These are phyloP conservation scores for Neopestalotiopsis sp. DNA, from an alignment of 2,329 filamentous ascomycete genomes.

Conservation along the genomic window DNA sequence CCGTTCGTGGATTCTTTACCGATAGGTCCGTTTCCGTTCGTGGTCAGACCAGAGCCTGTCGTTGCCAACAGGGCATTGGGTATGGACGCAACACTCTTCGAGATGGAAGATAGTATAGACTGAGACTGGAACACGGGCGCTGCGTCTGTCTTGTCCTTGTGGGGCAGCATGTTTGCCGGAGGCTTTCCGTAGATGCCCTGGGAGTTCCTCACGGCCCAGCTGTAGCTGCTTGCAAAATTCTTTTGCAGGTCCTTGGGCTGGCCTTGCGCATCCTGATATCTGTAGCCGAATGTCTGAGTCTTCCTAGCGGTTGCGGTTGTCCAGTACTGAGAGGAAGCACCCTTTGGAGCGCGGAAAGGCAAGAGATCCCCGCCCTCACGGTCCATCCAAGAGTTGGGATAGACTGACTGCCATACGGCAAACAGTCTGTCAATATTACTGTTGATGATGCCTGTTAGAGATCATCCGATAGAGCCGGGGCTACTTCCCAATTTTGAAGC, in stretches of 20 bases:
- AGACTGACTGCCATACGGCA: slow-evolving; percentile 33
- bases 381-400: slow-evolving; percentile 22
- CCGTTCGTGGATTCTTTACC: too few species aligned
- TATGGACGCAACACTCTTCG: neutral
- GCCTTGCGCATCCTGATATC: neutral
- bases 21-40: neutral
- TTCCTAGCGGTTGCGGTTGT: neutral
- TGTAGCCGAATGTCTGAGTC: neutral
- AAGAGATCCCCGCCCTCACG: neutral
- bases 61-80: neutral
- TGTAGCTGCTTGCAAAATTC: neutral
- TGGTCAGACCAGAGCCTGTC: neutral
- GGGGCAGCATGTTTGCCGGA: neutral
- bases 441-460: neutral
- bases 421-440: slow-evolving; percentile 30
- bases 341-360: neutral
- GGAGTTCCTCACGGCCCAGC: neutral
- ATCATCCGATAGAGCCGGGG: neutral
- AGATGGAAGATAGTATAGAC: neutral
- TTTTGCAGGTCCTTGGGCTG: neutral
- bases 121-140: neutral
- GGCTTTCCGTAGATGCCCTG: neutral
- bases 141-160: neutral
- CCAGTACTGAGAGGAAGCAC: neutral
- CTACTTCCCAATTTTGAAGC: neutral